Evolutionary conservation across 495 filamentous ascomycete species (phyloP), one percentile per base, ranked within the genome.

Genomic region (Penicillium simplicissimum): DNA sequence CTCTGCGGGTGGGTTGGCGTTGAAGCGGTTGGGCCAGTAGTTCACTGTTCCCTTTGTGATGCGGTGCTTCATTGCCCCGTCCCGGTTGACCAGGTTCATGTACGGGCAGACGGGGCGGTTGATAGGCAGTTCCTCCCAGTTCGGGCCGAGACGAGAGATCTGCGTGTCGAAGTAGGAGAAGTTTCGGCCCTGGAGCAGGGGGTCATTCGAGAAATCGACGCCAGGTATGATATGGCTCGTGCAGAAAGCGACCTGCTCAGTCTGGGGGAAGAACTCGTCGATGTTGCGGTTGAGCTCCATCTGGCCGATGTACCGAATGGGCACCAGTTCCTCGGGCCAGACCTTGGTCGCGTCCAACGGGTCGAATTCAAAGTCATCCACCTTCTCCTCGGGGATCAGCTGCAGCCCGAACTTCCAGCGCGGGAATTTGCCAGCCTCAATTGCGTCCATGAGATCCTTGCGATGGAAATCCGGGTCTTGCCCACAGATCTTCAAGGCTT

Each of bases 111-210:
- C 79, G 0, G 86, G 87, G 0, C 82, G 76, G 74, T 97, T 97
- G 69, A 96, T 89, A 21, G 93, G 92, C 4, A 96, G 75, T 69
- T 96, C 90, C 65, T 96, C 80, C 85, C 87, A 96, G 75, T 96
- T 97, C 49, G 86, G 76, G 14, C 93, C 93, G 0, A 96, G 83
- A 33, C 93, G 88, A 10, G 84, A 87, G 31, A 96, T 79, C 68
- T 96, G 92, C 1, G 93, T 96, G 63, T 97, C 92, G 40, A 88
- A 86, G 75, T 96, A 97, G 55, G 85, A 90, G 71, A 96, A 96
- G 77, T 92, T 95, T 7, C 92, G 86, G 43, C 90, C 90, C 68
- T 93, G 88, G 4, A 95, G 81, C 4, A 96, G 78, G 1, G 92
- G 91, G 65, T 96, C 92, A 65, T 95, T 84, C 7, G 90, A 92